Conservation (phyloP, 176 grass and related monocot species). For the Phyllostachys edulis region DNA sequence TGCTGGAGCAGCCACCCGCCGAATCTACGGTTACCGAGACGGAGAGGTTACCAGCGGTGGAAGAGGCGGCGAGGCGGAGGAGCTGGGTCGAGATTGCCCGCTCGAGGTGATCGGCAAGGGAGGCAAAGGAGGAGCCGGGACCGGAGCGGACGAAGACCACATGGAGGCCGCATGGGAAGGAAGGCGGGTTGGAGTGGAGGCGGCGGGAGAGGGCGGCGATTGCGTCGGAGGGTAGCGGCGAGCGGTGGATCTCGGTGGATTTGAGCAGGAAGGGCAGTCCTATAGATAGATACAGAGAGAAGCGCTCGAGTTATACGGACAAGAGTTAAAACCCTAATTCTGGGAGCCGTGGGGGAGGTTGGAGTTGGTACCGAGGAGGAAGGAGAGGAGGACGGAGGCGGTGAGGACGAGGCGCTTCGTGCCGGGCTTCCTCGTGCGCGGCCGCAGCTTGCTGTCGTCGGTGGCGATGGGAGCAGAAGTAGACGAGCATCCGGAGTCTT, state of each 20-base stretch:
- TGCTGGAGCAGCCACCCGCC: slow-evolving; percentile 27
- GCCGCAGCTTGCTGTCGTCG: background rate
- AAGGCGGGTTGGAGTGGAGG: slow-evolving; percentile 54
- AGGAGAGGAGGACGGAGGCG: slow-evolving; percentile 67
- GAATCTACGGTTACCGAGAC: slow-evolving; percentile 69
- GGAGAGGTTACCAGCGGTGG: slow-evolving; percentile 37
- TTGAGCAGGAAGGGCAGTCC: slow-evolving; percentile 76
- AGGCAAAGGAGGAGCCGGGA: slow-evolving; percentile 10
- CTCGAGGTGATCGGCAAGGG: slow-evolving; percentile 38
- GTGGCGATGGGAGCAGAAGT: background rate
- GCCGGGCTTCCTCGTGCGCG: slow-evolving; percentile 51
- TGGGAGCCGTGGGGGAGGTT: background rate
- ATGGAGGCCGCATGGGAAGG: slow-evolving; percentile 58
- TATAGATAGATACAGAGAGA: slow-evolving; percentile 16
- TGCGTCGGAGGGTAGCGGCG: slow-evolving; percentile 73
- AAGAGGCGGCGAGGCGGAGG: background rate
- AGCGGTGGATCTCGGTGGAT: slow-evolving; percentile 87
- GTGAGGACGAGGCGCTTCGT: slow-evolving; percentile 73
- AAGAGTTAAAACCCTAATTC: background rate
- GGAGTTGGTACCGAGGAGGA: slow-evolving; percentile 52
- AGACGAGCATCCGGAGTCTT: background rate
- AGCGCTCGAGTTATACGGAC: background rate
- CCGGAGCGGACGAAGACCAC: slow-evolving; percentile 55
- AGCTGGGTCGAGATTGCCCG: slow-evolving; percentile 52
- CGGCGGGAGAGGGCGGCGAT: slow-evolving; percentile 63